phyloP scores from a whole-genome alignment of 176 grass and related monocot species.

The Phragmites australis region DNA sequence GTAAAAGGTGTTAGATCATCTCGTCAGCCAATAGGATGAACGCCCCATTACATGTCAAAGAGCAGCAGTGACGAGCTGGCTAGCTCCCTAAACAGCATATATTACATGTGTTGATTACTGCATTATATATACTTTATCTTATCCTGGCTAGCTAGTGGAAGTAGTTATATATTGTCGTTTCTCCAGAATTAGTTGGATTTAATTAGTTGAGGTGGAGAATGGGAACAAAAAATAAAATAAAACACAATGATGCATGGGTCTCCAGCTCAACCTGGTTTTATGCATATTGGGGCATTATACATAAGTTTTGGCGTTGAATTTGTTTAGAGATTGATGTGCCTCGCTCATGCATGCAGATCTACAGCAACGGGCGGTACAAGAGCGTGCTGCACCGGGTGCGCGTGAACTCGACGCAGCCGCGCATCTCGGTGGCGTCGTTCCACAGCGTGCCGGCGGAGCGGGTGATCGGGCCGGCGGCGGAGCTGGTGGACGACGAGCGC shows the following conservation, averaged over 20 bases:
- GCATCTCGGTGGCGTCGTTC: slow-evolving; percentile 84
- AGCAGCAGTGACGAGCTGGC: too few species aligned
- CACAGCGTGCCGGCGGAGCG: slow-evolving; percentile 66
- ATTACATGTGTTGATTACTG: too few species aligned
- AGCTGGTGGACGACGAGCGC: slow-evolving; percentile 46
- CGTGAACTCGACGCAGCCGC: slow-evolving; percentile 56
- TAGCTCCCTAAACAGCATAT: too few species aligned
- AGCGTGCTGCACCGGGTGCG: slow-evolving; percentile 84
- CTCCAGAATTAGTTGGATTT: not conserved
- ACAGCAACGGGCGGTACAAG: slow-evolving; percentile 82
- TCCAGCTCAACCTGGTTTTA: not conserved
- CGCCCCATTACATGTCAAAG: not conserved
- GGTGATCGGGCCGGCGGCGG: slow-evolving; percentile 52
- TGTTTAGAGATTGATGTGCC: not conserved
- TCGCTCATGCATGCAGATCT: slow-evolving; percentile 50
- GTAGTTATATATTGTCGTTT: not conserved
- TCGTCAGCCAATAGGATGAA: slow-evolving; percentile 17
- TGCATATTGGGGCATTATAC: too few species aligned
- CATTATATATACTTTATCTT: too few species aligned
- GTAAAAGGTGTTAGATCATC: not conserved
- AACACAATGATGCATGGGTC: too few species aligned
- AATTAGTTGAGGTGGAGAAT: not conserved
- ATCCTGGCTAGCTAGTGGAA: not conserved
- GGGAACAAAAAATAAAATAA: too few species aligned
- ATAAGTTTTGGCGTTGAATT: too few species aligned